Conservation (phyloP, 192 early-diverging fungal species). For the Podila horticola region DNA sequence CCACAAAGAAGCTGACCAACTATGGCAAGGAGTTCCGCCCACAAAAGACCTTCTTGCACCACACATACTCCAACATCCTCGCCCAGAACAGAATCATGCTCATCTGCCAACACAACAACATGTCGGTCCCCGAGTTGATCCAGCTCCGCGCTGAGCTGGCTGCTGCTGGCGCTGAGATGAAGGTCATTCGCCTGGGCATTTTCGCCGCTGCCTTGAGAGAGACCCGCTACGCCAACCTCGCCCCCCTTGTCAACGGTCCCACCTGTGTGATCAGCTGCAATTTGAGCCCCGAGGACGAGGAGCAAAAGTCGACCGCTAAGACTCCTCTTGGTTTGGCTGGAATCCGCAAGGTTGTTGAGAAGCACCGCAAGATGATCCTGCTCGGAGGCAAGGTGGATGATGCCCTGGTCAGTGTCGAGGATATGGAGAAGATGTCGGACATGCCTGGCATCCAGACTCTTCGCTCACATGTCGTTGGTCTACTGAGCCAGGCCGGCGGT, state of each 20-base stretch:
- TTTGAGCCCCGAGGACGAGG: slow-evolving; percentile 52
- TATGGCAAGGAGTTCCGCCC: slow-evolving; percentile 58
- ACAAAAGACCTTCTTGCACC: slow-evolving; percentile 57
- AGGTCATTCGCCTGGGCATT: slow-evolving; percentile 57
- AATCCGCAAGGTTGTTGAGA: slow-evolving; percentile 53
- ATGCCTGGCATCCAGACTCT: slow-evolving; percentile 60
- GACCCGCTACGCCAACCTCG: slow-evolving; percentile 58
- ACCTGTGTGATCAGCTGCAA: slow-evolving; percentile 62
- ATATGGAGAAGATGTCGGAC: slow-evolving; percentile 56
- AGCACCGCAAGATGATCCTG: slow-evolving; percentile 65
- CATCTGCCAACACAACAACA: slow-evolving; percentile 70
- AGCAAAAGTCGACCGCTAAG: slow-evolving; percentile 27
- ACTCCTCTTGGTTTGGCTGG: slow-evolving; percentile 51
- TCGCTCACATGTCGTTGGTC: slow-evolving; percentile 56
- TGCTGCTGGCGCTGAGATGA: slow-evolving; percentile 47
- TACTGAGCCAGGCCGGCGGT: slow-evolving; percentile 57
- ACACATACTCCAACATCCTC: slow-evolving; percentile 56
- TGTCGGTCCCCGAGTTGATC: slow-evolving; percentile 63
- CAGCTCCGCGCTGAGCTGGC: slow-evolving; percentile 58
- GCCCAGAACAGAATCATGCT: slow-evolving; percentile 61
- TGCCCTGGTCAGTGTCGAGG: slow-evolving; percentile 59
- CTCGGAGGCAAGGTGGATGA: slow-evolving; percentile 67
- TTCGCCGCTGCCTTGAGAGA: slow-evolving; percentile 57
- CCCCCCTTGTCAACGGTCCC: slow-evolving; percentile 61
- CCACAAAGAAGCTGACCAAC: slow-evolving; percentile 33